Base-by-base conservation (phyloP, 805 yeast species). In the Kockiozyma suomiensis region DNA sequence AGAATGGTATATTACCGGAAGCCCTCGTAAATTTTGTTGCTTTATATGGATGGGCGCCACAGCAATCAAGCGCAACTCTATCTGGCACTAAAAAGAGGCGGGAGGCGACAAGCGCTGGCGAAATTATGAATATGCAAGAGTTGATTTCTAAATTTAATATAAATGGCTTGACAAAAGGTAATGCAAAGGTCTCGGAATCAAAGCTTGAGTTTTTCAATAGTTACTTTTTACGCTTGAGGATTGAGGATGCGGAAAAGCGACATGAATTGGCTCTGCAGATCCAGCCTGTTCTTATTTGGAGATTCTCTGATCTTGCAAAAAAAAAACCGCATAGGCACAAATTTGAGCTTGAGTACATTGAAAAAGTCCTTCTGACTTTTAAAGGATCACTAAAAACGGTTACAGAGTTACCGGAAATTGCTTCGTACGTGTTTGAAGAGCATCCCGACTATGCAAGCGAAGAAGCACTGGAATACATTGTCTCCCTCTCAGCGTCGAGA, bases 11-110 rank as follows among this genome's bases (percentile, higher is more conserved):
- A 15, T 74, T 90, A 4, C 96, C 97, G 0, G 97, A 92, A 70
- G 94, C 99, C 0, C 73, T 94, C 41, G 76, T 89, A 5, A 94
- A 94, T 69, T 94, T 90, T 72, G 87, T 86, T 45, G 96, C 93
- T 0, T 77, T 94, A 59, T 88, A 90, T 73, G 99, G 99, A 0
- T 94, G 99, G 99, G 82, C 97, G 4, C 96, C 97, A 3, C 40
- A 40, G 37, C 51, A 19, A 0, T 79, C 68, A 75, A 84, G 6
- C 80, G 30, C 50, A 4, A 8, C 41, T 28, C 35, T 28, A n/a
- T 19, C 23, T 5, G 53, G 26, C 21, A 45, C n/a, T 28, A 35
- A 32, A 12, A 46, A 52, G 33, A 21, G 41, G 42, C 33, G 42
- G n/a, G 59, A 33, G 12, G 41, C 50, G n/a, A 61, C 32, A 28